These are phyloP conservation scores for Cyclotella kingstonii DNA, from an alignment of 108 stramenopile species.

Conservation along the genomic window DNA sequence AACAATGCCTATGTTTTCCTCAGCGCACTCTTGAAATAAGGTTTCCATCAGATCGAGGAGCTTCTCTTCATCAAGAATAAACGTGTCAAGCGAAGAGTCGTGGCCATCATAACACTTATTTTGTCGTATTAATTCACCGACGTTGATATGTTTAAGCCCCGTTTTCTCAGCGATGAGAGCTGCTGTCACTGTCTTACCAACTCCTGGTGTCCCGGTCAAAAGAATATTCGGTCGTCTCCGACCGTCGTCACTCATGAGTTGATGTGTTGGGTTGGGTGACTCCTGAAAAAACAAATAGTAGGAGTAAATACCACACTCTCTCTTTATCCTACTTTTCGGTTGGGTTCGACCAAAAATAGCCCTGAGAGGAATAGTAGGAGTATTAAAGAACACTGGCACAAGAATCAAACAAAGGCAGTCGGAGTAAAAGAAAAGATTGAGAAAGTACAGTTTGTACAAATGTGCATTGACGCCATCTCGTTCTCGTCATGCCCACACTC, in stretches of 20 bases:
- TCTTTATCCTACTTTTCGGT: no score
- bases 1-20: slow-evolving; percentile 69
- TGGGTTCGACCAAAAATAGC: no score
- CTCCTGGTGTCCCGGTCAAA: slow-evolving; percentile 92
- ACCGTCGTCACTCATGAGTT: slow-evolving; percentile 13
- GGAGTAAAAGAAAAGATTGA: no score
- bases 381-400: no score
- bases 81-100: slow-evolving; percentile 85
- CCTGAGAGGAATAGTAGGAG: no score
- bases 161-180: slow-evolving; percentile 61
- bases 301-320: no score
- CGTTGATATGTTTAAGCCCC: slow-evolving; percentile 69
- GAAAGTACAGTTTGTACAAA: no score
- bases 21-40: slow-evolving; percentile 63
- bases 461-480: no score
- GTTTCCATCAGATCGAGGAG: slow-evolving; percentile 82
- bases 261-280: background rate
- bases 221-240: slow-evolving; percentile 80
- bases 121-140: slow-evolving; percentile 75
- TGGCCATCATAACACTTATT: slow-evolving; percentile 82
- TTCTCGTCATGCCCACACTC: slow-evolving; percentile 38
- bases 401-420: no score
- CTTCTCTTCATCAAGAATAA: slow-evolving; percentile 92
- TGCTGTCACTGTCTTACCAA: slow-evolving; percentile 83
- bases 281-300: no score